Evolutionary conservation across 1,284 basidiomycete species (phyloP), one percentile per base, ranked within the genome.

Genomic region (Puccinia coronata): DNA sequence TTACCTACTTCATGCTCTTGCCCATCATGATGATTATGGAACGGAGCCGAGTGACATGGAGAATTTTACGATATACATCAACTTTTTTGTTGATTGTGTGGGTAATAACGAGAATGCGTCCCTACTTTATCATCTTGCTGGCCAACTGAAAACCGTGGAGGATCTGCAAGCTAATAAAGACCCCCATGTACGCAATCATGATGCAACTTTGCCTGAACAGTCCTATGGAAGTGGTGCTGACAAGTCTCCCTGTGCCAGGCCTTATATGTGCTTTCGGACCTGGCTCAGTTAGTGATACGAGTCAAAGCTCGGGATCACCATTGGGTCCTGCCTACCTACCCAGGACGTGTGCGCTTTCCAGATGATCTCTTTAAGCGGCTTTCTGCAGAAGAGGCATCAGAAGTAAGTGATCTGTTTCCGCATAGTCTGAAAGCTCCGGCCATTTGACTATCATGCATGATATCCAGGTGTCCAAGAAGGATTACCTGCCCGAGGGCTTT

Each of bases 1-100:
- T 43, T 91, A 95, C 5, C 87, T 98, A 20, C 88, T 99, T 6
- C 93, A 96, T 84, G 86, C 96, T 0, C 88, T 99, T 1, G 93
- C 95, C 0, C 95, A 97, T 85, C 96, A 99, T 86, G 96, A 96
- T 1, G 96, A 99, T 86, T 95, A 95, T 84, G 88, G 88, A 63
- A 87, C 88, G 28, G 87, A 84, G 41, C 78, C 83, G 59, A 91
- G 91, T 70, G 90, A 90, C 43, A 86, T 94, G 39, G 88, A 90
- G 63, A 92, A 65, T 25, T 31, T 71, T 6, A 47, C 6, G 81
- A 94, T 93, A 87, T 97, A 98, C 86, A 89, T 99, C 82, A 91
- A 93, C 34, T 92, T 97, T 84, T 99, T 94, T 86, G 88, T 98
- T 12, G 91, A 93, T 73, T 88, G 91, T 71, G 87, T 98, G 18